Evolutionary conservation across 441 rosid species (phyloP), one percentile per base, ranked within the genome.

Genomic region (Gossypium trilobum): DNA sequence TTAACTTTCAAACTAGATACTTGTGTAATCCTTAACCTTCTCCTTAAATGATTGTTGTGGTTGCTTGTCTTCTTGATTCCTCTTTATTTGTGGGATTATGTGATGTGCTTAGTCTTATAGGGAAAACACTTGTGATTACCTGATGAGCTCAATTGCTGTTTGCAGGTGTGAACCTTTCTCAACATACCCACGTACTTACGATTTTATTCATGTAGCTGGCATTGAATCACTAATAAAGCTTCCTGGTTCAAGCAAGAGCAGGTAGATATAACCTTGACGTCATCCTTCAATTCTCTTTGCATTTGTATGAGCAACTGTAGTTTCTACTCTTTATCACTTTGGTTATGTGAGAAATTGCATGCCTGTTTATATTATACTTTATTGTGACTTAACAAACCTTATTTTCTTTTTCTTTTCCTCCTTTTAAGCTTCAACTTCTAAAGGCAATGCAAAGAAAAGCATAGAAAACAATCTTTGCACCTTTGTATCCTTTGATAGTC

Each of bases 131-230:
- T 17, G 10, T 66, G 17, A 73, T 70, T 29, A 61, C 54, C 44
- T 54, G 29, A 64, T 58, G 1, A 76, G 58, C n/a, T 51, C 69
- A 9, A 73, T 74, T 80, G 39, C 27, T 79, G 78, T 54, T 74
- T 60, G 73, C 74, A 94, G 99, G 99, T 94, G 99, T 76, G 99
- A 94, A 66, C 94, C 97, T n/a, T 94, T 90, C 87, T 94, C 99
- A 74, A 94, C 97, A 33, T 94, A 94, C 82, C 97, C 99, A 11
- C 99, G 97, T 6, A 83, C 94, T 4, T 92, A 92, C 67, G 97
- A 94, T 86, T 82, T 94, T 62, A 85, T 94, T 80, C 99, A 94
- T 56, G 62, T 58, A 58, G 62, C 62, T 58, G 87, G 90, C 70
- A 87, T 94, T 59, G 97, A 92, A 75, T 87, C 92, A 19, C 86